Percentiles rank a stretch among this genome's conserved stretches.
Evolutionary conservation across 768 basidiomycete species (phyloP).

Genomic region (Auriscalpium vulgare): DNA sequence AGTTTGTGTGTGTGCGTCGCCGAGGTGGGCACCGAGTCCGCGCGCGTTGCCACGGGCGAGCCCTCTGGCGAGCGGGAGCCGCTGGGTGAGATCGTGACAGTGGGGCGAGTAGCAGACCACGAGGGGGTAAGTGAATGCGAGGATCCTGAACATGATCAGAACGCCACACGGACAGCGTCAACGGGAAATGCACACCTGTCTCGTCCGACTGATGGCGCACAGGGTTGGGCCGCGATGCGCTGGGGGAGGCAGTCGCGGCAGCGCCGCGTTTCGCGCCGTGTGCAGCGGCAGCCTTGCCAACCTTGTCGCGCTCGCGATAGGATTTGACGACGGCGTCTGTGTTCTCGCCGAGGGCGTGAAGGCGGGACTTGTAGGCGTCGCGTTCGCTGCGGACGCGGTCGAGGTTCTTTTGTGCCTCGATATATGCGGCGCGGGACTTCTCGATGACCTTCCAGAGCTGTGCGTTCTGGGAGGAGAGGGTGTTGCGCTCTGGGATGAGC

Average conservation of each 20-base stretch:
- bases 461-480: conserved; percentile 72
- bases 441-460: conserved; percentile 95
- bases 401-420: conserved; percentile 73
- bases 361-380: conserved; percentile 44
- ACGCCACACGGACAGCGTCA: not conserved
- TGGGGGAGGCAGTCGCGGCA: conserved; percentile 7
- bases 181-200: conserved; percentile 21
- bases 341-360: conserved; percentile 34
- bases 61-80: not conserved
- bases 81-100: not conserved
- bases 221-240: conserved; percentile 11
- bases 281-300: conserved; percentile 23
- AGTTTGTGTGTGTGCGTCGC: not conserved
- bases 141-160: not conserved
- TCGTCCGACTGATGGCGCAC: conserved; percentile 24
- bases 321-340: conserved; percentile 30
- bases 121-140: conserved; percentile 1
- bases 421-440: conserved; percentile 80
- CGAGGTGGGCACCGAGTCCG: not conserved
- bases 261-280: conserved; percentile 21
- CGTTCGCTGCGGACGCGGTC: conserved; percentile 79
- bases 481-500: conserved; percentile 73
- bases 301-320: conserved; percentile 22
- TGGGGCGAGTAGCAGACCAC: not conserved
- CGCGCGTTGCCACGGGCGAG: not conserved